Base-by-base conservation (phyloP, 2,329 filamentous ascomycete species). In the Stachybotrys elegans region DNA sequence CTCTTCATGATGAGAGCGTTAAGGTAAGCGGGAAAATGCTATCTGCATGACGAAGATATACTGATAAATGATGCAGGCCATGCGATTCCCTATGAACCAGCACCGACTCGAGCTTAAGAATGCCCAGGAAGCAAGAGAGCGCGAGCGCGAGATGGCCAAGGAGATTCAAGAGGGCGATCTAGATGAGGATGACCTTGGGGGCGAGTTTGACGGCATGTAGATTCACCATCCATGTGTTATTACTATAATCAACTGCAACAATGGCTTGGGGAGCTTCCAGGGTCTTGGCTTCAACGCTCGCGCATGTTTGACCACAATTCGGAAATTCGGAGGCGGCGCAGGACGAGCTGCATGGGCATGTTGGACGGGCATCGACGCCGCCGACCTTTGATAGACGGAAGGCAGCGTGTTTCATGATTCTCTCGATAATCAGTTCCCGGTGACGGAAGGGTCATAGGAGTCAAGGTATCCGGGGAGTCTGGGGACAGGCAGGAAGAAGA, bases 1-100 rank as follows among this genome's bases (percentile, higher is more conserved):
- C 84, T 45, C 79, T 98, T 51, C 91, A 97, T 61, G 93, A 98
- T 58, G 93, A 98, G 73, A 97, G 92, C 61, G 91, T 98, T 59
- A 97, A 95, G 87, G 88, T 91, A 76, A 9, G 38, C 37, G 29
- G 9, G n/a, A n/a, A 29, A 29, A 29, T 29, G 25, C 11, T n/a
- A 29, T 11, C 25, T n/a, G 11, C 11, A 29, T 12, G 25, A 11
- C 5, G 22, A 2, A 35, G 22, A 8, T 21, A 45, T 50, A 42
- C 59, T 60, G 48, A 57, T 13, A 14, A 14, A 17, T 20, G 21
- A 32, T 43, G 17, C 42, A 92, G 88, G 92, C 93, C 21, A 98
- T 98, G 93, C 83, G 93, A 44, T 98, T 97, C 70, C 93, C 93
- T 3, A 97, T 97, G 92, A 96, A 98, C 73, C 93, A 97, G 68